Percentiles rank a stretch among this genome's conserved stretches.
phyloP scores from a whole-genome alignment of 768 basidiomycete genomes.

The Auriscalpium microsporum region DNA sequence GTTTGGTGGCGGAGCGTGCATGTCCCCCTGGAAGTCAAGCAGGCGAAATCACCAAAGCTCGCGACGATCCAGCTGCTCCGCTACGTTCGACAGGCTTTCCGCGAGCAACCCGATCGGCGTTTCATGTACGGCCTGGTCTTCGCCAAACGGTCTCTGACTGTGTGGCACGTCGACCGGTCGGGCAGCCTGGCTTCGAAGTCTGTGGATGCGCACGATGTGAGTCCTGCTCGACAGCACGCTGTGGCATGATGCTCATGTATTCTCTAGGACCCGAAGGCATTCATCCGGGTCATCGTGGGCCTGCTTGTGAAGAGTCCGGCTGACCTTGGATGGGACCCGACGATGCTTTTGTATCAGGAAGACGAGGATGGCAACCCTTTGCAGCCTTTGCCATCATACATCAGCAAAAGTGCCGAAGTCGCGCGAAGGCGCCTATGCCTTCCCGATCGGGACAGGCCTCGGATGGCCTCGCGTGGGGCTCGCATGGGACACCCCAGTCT shows the following conservation, averaged over 20 bases:
- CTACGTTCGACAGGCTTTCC: not conserved
- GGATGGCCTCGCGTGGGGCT: no score
- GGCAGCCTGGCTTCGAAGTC: not conserved
- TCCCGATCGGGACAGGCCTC: no score
- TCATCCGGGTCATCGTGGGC: not conserved
- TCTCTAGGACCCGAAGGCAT: not conserved
- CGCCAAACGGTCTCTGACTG: not conserved
- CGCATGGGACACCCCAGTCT: no score
- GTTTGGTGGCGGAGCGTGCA: not conserved
- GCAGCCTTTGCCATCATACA: not conserved
- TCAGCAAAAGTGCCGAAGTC: no score
- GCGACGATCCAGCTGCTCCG: not conserved
- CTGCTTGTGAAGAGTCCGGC: not conserved
- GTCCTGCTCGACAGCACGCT: not conserved
- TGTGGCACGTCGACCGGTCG: not conserved
- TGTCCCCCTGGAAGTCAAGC: not conserved
- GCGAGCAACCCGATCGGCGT: not conserved
- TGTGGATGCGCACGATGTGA: not conserved
- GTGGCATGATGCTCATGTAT: not conserved
- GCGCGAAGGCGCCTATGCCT: no score
- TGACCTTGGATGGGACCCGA: not conserved
- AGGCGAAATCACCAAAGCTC: not conserved
- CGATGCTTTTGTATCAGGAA: not conserved
- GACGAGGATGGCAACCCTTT: not conserved
- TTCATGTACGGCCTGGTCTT: not conserved